Conservation (phyloP, 2,329 filamentous ascomycete genomes). For the Emmonsiellopsis sp. region DNA sequence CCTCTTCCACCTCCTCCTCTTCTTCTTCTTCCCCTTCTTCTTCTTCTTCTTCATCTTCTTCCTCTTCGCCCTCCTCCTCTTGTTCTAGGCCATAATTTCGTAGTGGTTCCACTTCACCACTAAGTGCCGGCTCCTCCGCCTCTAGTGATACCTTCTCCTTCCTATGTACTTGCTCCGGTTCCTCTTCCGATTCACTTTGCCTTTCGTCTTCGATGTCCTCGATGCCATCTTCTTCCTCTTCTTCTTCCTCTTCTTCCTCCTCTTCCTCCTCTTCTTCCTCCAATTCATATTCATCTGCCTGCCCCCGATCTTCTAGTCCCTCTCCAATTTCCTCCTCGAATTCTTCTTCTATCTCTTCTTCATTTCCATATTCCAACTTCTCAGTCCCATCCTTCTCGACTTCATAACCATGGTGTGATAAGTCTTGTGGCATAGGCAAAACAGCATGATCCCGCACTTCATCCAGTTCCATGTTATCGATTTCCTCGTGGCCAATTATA, state of each 20-base stretch:
- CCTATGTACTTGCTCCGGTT: conserved; percentile 1
- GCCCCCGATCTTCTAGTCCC: not conserved
- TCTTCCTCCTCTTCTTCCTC: conserved; percentile 8
- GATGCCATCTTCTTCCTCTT: not conserved
- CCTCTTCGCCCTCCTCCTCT: conserved; percentile 7
- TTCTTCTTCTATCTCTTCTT: not conserved
- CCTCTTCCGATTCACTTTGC: too few species aligned
- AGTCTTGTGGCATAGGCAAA: not conserved
- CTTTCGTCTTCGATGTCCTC: not conserved
- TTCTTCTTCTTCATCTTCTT: conserved; percentile 3
- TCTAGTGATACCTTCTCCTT: not conserved
- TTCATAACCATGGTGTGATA: not conserved
- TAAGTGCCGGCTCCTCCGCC: not conserved
- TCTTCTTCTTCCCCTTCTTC: not conserved
- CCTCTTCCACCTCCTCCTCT: conserved; percentile 1
- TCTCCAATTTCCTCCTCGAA: not conserved
- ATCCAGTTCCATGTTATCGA: not conserved
- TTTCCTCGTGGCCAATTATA: not conserved
- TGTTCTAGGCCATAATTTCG: not conserved
- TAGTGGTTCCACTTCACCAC: too few species aligned
- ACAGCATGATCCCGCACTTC: not conserved
- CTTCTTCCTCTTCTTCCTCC: conserved; percentile 8
- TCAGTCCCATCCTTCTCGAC: not conserved
- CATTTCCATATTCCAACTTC: not conserved
- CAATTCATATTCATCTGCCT: not conserved